Evolutionary conservation across 1,139 yeast species (phyloP).

Genomic region (Taphrina populina): DNA sequence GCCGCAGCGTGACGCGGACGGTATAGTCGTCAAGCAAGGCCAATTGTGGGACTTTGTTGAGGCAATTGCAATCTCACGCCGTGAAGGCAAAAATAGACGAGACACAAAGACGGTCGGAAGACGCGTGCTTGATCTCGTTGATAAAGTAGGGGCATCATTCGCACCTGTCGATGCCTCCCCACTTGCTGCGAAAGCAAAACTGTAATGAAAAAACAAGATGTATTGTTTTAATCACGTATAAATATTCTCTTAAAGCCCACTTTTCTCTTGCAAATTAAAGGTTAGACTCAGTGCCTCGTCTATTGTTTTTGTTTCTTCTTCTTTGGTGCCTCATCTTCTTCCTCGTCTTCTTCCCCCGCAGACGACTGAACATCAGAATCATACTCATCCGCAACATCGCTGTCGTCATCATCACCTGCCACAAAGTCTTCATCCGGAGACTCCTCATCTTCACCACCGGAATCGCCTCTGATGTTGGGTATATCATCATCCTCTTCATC

Average conservation of each 20-base stretch:
- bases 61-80: conserved; percentile 38
- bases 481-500: conserved; percentile 66
- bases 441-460: conserved; percentile 52
- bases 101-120: conserved; percentile 36
- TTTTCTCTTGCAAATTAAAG: too few species aligned
- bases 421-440: conserved; percentile 41
- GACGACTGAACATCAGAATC: conserved; percentile 61
- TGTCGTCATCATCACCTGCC: conserved; percentile 48
- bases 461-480: conserved; percentile 56
- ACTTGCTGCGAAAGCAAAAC: too few species aligned
- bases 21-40: conserved; percentile 36
- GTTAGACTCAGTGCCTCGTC: too few species aligned
- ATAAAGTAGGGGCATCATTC: conserved; percentile 16
- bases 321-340: conserved; percentile 5
- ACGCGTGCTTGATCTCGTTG: conserved; percentile 15
- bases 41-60: conserved; percentile 39
- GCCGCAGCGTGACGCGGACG: conserved; percentile 37
- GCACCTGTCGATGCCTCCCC: too few species aligned
- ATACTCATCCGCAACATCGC: conserved; percentile 81
- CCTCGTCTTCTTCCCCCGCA: conserved; percentile 14
- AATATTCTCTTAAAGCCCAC: too few species aligned
- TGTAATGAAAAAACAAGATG: too few species aligned
- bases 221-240: background rate
- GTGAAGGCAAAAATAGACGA: conserved; percentile 40
- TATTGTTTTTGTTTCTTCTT: conserved; percentile 13